phyloP scores from a whole-genome alignment of 441 rosid genomes.

The Euphorbia corollata region DNA sequence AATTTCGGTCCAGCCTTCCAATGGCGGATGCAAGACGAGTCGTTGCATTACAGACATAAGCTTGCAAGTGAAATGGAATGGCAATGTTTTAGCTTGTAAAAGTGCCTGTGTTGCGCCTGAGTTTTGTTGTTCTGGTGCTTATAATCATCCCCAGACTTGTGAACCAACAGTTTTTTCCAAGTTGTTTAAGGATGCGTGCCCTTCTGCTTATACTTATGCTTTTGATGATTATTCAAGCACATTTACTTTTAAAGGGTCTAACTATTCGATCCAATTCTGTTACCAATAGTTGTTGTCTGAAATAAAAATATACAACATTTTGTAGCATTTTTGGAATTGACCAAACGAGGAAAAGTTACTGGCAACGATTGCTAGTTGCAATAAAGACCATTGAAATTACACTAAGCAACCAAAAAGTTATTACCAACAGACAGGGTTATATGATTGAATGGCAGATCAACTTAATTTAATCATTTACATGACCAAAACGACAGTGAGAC shows the following conservation, averaged over 20 bases:
- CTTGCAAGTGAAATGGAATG: slow-evolving; percentile 45
- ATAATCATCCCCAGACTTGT: slow-evolving; percentile 53
- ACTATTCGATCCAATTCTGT: slow-evolving; percentile 20
- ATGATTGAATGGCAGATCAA: background rate
- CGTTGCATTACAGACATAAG: slow-evolving; percentile 53
- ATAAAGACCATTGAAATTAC: background rate
- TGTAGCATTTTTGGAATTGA: background rate
- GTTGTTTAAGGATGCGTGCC: slow-evolving; percentile 73
- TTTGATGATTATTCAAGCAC: slow-evolving; percentile 72
- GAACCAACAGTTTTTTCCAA: slow-evolving; percentile 70
- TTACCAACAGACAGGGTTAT: background rate
- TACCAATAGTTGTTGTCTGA: background rate
- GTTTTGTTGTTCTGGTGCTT: slow-evolving; percentile 68
- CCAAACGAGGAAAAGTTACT: too few species aligned
- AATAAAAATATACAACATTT: too few species aligned
- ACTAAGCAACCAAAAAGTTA: background rate
- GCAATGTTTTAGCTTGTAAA: slow-evolving; percentile 59
- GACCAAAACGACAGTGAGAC: background rate
- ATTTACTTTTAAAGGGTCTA: slow-evolving; percentile 42
- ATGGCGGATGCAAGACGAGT: slow-evolving; percentile 45
- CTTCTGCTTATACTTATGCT: slow-evolving; percentile 71
- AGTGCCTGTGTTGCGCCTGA: slow-evolving; percentile 75
- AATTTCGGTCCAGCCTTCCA: slow-evolving; percentile 45
- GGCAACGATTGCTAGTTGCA: background rate
- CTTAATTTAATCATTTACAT: slow-evolving; percentile 5